Evolutionary conservation across 345 rosid species (phyloP).

Genomic region (Eucalyptus fibrosa): DNA sequence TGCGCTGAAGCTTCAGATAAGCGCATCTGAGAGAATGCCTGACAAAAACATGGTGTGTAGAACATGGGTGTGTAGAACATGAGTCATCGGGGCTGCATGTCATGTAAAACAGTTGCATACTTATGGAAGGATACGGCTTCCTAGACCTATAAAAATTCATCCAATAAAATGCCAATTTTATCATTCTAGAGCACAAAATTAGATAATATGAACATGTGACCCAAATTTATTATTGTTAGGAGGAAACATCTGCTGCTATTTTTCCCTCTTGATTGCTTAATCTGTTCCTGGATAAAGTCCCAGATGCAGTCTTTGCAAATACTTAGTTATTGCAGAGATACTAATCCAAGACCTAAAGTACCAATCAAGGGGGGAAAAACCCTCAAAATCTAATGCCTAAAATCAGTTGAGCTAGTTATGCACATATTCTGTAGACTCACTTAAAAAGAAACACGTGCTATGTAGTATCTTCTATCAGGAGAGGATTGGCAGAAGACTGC

Average conservation of each 20-base stretch:
- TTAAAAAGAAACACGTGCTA: not conserved
- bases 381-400: not conserved
- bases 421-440: not conserved
- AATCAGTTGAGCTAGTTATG: not conserved
- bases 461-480: not conserved
- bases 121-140: not conserved
- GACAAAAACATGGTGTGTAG: not conserved
- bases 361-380: not conserved
- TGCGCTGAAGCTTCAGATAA: constrained; percentile 97
- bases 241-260: not conserved
- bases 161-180: not conserved
- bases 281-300: not conserved
- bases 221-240: not conserved
- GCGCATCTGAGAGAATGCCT: constrained; percentile 99
- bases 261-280: not conserved
- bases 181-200: not conserved
- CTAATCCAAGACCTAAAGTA: not conserved
- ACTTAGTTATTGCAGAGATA: not conserved
- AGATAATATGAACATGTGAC: not conserved
- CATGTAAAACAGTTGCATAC: not conserved
- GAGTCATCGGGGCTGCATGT: not conserved
- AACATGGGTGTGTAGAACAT: not conserved
- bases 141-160: not conserved
- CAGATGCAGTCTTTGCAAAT: not conserved
- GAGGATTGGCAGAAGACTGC: not conserved